A percentile compares a stretch with the other conserved stretches of the same genome.
phyloP scores from a whole-genome alignment of 805 yeast species.

The Barnettozyma siamensis region DNA sequence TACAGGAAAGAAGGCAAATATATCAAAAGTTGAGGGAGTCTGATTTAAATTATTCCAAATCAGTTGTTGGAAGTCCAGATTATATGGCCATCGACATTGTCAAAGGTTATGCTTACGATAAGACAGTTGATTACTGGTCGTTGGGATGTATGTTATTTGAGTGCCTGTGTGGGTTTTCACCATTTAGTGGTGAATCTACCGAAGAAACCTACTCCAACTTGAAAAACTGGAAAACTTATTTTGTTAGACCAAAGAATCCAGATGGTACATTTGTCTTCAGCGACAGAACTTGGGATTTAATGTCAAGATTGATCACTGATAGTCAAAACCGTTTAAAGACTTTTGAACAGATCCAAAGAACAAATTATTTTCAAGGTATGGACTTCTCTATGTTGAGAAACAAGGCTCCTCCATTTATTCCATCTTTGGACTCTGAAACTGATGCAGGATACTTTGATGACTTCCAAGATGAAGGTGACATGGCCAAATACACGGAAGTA shows the following conservation, averaged over 20 bases:
- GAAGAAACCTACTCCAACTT: conserved; percentile 93
- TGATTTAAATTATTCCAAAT: conserved; percentile 84
- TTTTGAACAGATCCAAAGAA: conserved; percentile 73
- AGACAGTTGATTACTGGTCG: conserved; percentile 98
- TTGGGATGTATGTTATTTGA: conserved; percentile 96
- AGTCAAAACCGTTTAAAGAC: conserved; percentile 70
- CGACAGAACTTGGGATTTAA: conserved; percentile 92
- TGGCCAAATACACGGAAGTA: conserved; percentile 97
- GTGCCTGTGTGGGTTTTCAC: conserved; percentile 94
- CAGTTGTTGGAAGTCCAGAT: conserved; percentile 97
- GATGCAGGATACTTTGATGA: conserved; percentile 99
- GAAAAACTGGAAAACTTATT: conserved; percentile 85
- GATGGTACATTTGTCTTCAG: conserved; percentile 90
- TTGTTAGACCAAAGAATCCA: conserved; percentile 85
- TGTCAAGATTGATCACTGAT: conserved; percentile 72
- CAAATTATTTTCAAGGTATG: conserved; percentile 79
- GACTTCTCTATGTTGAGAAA: conserved; percentile 68
- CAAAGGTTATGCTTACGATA: conserved; percentile 81
- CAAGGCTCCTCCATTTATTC: conserved; percentile 89
- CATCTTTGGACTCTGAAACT: conserved; percentile 92
- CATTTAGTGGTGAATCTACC: conserved; percentile 88
- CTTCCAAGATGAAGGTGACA: conserved; percentile 90
- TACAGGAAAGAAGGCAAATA: conserved; percentile 80
- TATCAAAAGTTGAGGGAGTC: conserved; percentile 70
- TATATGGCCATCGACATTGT: conserved; percentile 98